Base-by-base conservation (phyloP, 768 basidiomycete species). In the Auricularia sp. region DNA sequence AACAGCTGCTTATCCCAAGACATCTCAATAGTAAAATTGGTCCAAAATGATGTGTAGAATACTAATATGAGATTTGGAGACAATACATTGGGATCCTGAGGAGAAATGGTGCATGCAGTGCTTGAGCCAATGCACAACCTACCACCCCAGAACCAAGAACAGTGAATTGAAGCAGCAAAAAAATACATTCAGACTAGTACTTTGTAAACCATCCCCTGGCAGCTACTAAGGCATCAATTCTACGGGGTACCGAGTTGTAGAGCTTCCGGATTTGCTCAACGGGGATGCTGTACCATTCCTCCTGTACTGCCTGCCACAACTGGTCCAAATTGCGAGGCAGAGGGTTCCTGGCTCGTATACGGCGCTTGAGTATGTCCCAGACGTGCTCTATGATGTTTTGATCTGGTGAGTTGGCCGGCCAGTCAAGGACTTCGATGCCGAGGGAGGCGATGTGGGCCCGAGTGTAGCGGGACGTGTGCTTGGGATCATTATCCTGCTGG, bases 401-500 rank as follows among this genome's bases (percentile, higher is more conserved):
- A 68, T 78, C 75, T 1, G 75, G 75, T 39, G 71, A 73, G 42
- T 64, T 66, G 2, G 77, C 63, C 10, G 72, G 72, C 76, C 76
- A 79, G 1, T 34, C n/a, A 7, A 79, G 64, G 10, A 70, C 53
- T 51, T 70, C 34, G 29, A 77, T 42, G 35, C 72, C 36, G 23
- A 77, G 65, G 14, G 73, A 61, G 11, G 51, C 6, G 61, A 79
- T 74, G 73, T 75, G 78, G 2, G 51, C 62, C n/a, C 65, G 34
- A 6, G 68, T 70, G 14, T 72, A 18, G 47, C 69, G 68, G 18
- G 70, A 67, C 1, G 68, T 42, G 68, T 78, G 77, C 68, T 77
- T 79, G 8, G 71, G 76, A 68, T 77, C 68, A 56, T 76, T 76
- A 64, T 79, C 76, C 23, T 79, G 77, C 62, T 75, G 72, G 62